These are phyloP conservation scores for Exophiala calicioides DNA, from an alignment of 2,329 filamentous ascomycete genomes.

Conservation along the genomic window DNA sequence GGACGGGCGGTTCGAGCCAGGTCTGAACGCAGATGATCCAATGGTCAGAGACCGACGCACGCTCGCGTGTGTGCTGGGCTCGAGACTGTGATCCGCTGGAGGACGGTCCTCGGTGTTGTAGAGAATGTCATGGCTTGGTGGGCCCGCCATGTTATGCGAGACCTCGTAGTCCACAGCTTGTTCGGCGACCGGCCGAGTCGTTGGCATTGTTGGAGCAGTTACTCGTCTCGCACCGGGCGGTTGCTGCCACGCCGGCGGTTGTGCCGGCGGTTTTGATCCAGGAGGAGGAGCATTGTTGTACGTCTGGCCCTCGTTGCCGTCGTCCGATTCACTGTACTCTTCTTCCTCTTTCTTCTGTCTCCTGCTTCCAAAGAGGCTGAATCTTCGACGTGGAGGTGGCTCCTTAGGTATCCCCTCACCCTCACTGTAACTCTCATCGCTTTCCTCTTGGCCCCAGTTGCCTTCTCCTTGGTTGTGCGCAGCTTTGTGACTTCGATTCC, in stretches of 20 bases:
- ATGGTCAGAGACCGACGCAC: constrained; percentile 24
- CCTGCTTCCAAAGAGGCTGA: constrained; percentile 30
- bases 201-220: constrained; percentile 4
- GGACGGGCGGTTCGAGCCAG: constrained; percentile 2
- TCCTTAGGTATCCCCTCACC: constrained; percentile 18
- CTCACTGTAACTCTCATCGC: constrained; percentile 29
- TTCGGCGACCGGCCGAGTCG: background rate
- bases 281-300: background rate
- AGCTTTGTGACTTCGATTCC: constrained; percentile 22
- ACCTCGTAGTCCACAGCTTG: constrained; percentile 8
- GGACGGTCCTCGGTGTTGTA: constrained; percentile 23
- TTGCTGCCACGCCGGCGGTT: constrained; percentile 1
- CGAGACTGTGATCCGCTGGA: constrained; percentile 21
- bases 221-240: too few species aligned
- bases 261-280: background rate
- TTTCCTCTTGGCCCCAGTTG: constrained; percentile 33
- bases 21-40: constrained; percentile 9
- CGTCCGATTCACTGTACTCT: constrained; percentile 20
- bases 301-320: constrained; percentile 15
- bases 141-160: constrained; percentile 15
- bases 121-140: constrained; percentile 24
- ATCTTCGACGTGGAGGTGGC: constrained; percentile 22
- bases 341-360: constrained; percentile 23
- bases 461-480: constrained; percentile 31
- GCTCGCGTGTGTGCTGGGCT: constrained; percentile 14